Base-by-base conservation (phyloP, 352 stramenopile species). In the Globisporangium cylindrosporum region DNA sequence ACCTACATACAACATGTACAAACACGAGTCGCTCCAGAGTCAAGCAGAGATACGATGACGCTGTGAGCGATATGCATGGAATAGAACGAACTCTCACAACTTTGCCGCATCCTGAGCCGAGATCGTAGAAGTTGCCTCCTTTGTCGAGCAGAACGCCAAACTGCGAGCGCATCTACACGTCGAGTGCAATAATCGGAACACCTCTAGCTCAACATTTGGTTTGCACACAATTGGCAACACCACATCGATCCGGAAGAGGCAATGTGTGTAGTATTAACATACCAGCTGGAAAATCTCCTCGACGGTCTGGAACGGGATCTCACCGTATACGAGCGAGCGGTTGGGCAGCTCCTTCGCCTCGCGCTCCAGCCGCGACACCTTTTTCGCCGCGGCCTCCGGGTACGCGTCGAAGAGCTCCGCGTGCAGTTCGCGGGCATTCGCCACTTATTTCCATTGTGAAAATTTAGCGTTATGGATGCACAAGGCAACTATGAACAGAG, bases 41-140 rank as follows among this genome's bases (percentile, higher is more conserved):
- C 8, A 32, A 36, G 10, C 32, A 64, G 27, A n/a, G 20, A 3
- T 18, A 36, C 36, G 10, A 20, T 46, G 38, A 5, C 38, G 10
- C 38, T 20, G 5, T 46, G 38, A 14, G 12, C 12, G 3, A 20
- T 14, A 46, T 14, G 43, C 29, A 53, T 54, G 20, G n/a, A 48
- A 29, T n/a, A 15, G 36, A 54, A 38, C 2, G 15, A 18, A 46
- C 0, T 71, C 79, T 43, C 66, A 90, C 82, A 66, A 89, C 82
- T 90, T 90, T 90, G 66, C 82, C 82, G 58, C 82, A 90, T 18
- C 82, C 82, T 10, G 82, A 90, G 53, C 82, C 82, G 22, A 90
- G 81, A 49, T 90, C 82, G 69, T 90, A 90, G 62, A 90, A 90
- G 48, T 82, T 86, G 24, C 82, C 82, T 54, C 82, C 78, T 63